Evolutionary conservation across 768 basidiomycete genomes (phyloP).

Genomic region (Macrolepiota albuminosa): DNA sequence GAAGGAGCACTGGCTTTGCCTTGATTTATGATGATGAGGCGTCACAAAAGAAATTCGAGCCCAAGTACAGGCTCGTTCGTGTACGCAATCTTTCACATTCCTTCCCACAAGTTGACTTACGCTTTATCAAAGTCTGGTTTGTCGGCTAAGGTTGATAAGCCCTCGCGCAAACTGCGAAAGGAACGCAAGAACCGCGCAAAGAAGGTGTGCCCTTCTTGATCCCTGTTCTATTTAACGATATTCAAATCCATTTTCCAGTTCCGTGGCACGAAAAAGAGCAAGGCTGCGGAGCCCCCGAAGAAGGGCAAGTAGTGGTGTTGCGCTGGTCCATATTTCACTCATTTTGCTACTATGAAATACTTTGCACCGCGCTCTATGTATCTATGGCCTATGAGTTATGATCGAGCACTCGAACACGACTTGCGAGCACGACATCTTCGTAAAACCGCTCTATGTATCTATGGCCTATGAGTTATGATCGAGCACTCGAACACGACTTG

Average conservation of each 20-base stretch:
- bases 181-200: constrained; percentile 99
- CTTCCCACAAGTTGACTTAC: not conserved
- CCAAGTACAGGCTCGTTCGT: constrained; percentile 89
- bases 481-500: constrained; percentile 8
- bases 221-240: constrained; percentile 4
- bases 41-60: constrained; percentile 96
- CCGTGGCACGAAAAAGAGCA: constrained; percentile 93
- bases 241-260: constrained; percentile 43
- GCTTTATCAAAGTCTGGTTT: constrained; percentile 52
- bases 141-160: constrained; percentile 73
- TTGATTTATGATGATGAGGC: constrained; percentile 96
- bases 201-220: constrained; percentile 56
- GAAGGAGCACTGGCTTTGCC: constrained; percentile 94
- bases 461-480: constrained; percentile 20
- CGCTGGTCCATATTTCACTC: constrained; percentile 17
- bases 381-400: constrained; percentile 20
- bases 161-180: constrained; percentile 97
- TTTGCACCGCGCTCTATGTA: constrained; percentile 14
- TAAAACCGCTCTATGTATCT: constrained; percentile 13
- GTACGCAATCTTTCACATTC: constrained; percentile 46
- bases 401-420: constrained; percentile 12
- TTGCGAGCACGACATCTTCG: not conserved
- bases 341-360: constrained; percentile 27
- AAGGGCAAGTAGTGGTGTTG: constrained; percentile 73
- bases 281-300: constrained; percentile 89